phyloP scores from a whole-genome alignment of 805 yeast species.

The Kodamaea fukazawae region DNA sequence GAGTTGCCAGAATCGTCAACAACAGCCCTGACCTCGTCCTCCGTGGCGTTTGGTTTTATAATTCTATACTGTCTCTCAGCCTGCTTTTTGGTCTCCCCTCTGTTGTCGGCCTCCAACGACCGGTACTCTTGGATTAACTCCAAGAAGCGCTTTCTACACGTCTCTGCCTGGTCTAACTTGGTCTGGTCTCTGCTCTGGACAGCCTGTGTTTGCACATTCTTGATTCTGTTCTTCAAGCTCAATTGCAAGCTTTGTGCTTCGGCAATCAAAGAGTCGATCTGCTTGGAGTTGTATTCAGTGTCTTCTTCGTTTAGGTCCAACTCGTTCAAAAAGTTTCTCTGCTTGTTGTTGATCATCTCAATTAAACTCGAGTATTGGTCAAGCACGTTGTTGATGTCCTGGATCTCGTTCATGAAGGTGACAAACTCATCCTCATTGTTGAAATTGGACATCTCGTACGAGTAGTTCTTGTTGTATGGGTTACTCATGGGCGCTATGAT shows the following conservation, averaged over 20 bases:
- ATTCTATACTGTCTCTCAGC: conserved; percentile 92
- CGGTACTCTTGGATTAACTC: conserved; percentile 83
- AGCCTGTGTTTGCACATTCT: conserved; percentile 68
- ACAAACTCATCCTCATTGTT: conserved; percentile 41
- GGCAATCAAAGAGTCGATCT: conserved; percentile 70
- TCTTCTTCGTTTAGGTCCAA: conserved; percentile 39
- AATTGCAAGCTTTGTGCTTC: conserved; percentile 79
- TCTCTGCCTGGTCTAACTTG: conserved; percentile 87
- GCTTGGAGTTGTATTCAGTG: conserved; percentile 65
- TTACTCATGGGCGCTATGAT: conserved; percentile 28
- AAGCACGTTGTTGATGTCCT: conserved; percentile 42
- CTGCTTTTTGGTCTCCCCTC: conserved; percentile 78
- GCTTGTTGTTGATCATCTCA: conserved; percentile 39
- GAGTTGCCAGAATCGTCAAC: conserved; percentile 74
- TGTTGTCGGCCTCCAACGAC: conserved; percentile 79
- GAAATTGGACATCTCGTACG: conserved; percentile 30
- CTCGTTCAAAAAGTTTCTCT: conserved; percentile 40
- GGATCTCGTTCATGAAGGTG: conserved; percentile 44
- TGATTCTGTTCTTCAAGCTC: conserved; percentile 71
- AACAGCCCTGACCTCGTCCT: conserved; percentile 79
- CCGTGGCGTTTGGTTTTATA: conserved; percentile 82
- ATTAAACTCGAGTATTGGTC: conserved; percentile 41
- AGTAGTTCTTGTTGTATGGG: conserved; percentile 26
- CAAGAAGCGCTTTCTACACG: conserved; percentile 80
- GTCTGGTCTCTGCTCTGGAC: conserved; percentile 61